These are phyloP conservation scores for Coemansia sp. DNA, from an alignment of 192 early-diverging fungal genomes.

Conservation along the genomic window DNA sequence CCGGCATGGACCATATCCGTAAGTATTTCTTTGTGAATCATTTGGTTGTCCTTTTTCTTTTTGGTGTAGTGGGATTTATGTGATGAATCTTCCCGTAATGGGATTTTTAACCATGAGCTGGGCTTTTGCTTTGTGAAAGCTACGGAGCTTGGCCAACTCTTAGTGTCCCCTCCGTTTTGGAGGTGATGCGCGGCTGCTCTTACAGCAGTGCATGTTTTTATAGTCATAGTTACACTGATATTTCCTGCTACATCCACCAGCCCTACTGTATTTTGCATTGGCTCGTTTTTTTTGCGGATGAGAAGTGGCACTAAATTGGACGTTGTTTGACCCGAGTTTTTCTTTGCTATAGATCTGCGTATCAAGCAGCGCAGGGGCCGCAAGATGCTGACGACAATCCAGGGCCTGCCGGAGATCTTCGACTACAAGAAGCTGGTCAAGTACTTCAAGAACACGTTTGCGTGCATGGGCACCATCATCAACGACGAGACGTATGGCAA, in stretches of 20 bases:
- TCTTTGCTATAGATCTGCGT: conserved; percentile 78
- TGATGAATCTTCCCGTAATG: conserved; percentile 3
- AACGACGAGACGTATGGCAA: conserved; percentile 89
- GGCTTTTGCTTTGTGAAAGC: conserved; percentile 9
- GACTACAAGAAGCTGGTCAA: conserved; percentile 92
- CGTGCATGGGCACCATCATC: conserved; percentile 94
- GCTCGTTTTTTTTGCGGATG: no score
- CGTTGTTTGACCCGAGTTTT: neutral
- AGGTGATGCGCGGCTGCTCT: conserved; percentile 14
- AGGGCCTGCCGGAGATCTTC: conserved; percentile 82
- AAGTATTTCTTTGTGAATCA: conserved; percentile 25
- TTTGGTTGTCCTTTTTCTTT: no score
- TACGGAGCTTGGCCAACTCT: conserved; percentile 2
- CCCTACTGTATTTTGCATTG: neutral
- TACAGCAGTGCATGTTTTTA: conserved; percentile 39
- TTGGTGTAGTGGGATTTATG: neutral
- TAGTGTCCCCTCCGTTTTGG: conserved; percentile 26
- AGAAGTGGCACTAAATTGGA: neutral
- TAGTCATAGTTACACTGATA: conserved; percentile 66
- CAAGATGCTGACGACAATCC: conserved; percentile 95
- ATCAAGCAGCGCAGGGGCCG: conserved; percentile 96
- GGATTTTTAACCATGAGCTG: conserved; percentile 1
- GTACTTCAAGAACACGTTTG: conserved; percentile 94
- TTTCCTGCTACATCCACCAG: neutral
- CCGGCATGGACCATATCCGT: conserved; percentile 52